Conservation (phyloP, 768 basidiomycete genomes). For the Asterophora lycoperdoides region DNA sequence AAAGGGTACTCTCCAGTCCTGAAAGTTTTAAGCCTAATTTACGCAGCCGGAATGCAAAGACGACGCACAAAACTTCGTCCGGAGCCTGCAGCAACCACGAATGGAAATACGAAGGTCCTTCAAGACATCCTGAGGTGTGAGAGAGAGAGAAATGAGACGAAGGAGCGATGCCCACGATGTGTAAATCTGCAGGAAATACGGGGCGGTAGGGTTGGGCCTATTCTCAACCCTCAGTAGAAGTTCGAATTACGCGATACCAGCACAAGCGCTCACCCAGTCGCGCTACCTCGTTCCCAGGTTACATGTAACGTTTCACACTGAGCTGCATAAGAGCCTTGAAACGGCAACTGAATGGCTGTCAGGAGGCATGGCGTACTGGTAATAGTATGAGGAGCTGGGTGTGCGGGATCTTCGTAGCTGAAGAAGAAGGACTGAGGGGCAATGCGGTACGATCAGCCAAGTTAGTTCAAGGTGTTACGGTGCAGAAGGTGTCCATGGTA, state of each 20-base stretch:
- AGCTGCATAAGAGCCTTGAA: constrained; percentile 19
- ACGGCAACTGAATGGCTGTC: too few species aligned
- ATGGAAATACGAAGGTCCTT: constrained; percentile 48
- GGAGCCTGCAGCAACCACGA: constrained; percentile 46
- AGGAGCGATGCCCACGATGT: constrained; percentile 44
- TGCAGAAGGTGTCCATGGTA: neutral
- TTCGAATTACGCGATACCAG: neutral
- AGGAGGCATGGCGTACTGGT: constrained; percentile 27
- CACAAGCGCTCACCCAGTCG: constrained; percentile 32
- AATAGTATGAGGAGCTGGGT: constrained; percentile 35
- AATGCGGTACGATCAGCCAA: neutral
- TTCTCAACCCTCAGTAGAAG: constrained; percentile 4
- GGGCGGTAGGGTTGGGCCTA: constrained; percentile 52
- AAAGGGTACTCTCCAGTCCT: constrained; percentile 62
- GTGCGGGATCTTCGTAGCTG: constrained; percentile 32
- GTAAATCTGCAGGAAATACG: constrained; percentile 58
- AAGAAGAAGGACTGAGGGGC: constrained; percentile 40
- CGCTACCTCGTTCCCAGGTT: constrained; percentile 35
- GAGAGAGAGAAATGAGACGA: neutral
- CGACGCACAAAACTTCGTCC: constrained; percentile 44
- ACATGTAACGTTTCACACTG: constrained; percentile 44
- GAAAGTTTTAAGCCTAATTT: neutral
- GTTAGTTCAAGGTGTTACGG: neutral
- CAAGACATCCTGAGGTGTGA: neutral
- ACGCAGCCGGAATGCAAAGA: neutral